Evolutionary conservation across 257 asterid species (phyloP).

Genomic region (Gentiana macrophylla): DNA sequence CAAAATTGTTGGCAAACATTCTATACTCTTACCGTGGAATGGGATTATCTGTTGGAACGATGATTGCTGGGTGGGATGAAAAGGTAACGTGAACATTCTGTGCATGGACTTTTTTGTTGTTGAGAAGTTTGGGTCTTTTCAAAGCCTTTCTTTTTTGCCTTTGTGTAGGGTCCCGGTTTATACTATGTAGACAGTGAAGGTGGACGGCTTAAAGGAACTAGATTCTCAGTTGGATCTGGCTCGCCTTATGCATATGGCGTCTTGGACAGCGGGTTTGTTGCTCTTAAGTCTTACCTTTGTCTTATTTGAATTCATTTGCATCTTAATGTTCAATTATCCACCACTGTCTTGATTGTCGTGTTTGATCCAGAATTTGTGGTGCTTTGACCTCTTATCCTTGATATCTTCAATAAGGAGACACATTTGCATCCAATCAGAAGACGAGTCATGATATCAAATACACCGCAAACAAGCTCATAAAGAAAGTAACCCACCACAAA

Average conservation of each 20-base stretch:
- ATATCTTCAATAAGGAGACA: no score
- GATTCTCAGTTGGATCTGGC: conserved; percentile 97
- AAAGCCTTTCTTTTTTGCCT: conserved; percentile 5
- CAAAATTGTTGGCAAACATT: conserved; percentile 82
- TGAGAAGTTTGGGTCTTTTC: neutral
- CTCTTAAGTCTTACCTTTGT: neutral
- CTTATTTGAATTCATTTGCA: neutral
- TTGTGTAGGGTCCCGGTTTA: conserved; percentile 81
- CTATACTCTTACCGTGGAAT: conserved; percentile 90
- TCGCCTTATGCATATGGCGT: conserved; percentile 97
- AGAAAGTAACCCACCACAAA: no score
- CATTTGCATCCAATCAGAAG: no score
- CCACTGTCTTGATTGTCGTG: no score
- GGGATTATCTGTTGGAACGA: conserved; percentile 94
- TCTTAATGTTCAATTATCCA: no score
- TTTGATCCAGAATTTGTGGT: no score
- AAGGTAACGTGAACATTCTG: conserved; percentile 33
- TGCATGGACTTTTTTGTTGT: neutral
- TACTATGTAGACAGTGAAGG: conserved; percentile 96
- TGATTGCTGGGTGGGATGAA: conserved; percentile 99
- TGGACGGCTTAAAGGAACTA: conserved; percentile 85
- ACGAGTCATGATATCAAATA: no score
- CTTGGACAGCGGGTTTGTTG: conserved; percentile 73
- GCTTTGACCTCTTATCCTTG: no score
- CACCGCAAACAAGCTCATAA: no score